Percentiles rank a stretch among this genome's conserved stretches.
Conservation (phyloP, 1,139 yeast species). For the Geotrichum aggregatum region DNA sequence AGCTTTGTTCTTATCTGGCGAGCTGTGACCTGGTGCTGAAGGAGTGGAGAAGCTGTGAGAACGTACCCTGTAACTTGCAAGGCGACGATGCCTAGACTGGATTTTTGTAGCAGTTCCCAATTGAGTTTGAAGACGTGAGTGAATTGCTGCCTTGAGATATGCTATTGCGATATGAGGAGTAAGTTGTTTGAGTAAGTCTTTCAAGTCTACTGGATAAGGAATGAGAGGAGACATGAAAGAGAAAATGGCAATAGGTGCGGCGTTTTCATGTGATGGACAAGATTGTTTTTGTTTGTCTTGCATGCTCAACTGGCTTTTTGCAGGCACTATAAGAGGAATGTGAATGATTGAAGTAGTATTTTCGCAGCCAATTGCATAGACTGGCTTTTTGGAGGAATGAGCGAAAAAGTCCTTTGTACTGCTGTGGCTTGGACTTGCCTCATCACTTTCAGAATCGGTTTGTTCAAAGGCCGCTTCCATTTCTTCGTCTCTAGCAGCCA, state of each 20-base stretch:
- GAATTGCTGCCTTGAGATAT: slow-evolving; percentile 34
- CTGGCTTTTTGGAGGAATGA: slow-evolving; percentile 17
- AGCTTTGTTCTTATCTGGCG: slow-evolving; percentile 2
- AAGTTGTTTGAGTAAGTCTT: slow-evolving; percentile 28
- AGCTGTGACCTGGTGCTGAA: not conserved
- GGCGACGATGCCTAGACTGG: slow-evolving; percentile 3
- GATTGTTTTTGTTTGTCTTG: not conserved
- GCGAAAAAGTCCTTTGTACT: too few relatives aligned
- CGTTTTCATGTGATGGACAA: not conserved
- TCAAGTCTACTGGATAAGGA: slow-evolving; percentile 35
- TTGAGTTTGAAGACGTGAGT: slow-evolving; percentile 31
- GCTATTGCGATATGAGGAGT: slow-evolving; percentile 38
- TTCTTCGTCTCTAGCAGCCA: slow-evolving; percentile 17
- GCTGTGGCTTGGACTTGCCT: not conserved
- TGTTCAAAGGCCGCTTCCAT: slow-evolving; percentile 32
- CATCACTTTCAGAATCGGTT: slow-evolving; percentile 15
- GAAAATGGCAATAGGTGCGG: slow-evolving; percentile 37
- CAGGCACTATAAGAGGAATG: slow-evolving; percentile 32
- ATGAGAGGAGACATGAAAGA: slow-evolving; percentile 37
- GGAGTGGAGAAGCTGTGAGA: not conserved
- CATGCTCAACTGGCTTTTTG: not conserved
- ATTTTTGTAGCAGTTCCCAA: slow-evolving; percentile 15
- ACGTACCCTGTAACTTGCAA: slow-evolving; percentile 3
- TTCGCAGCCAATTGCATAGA: slow-evolving; percentile 34
- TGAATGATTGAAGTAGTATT: slow-evolving; percentile 36